A percentile compares a stretch with the other conserved stretches of the same genome.
Conservation (phyloP, 495 filamentous ascomycete genomes). For the Penicillium argentinense region DNA sequence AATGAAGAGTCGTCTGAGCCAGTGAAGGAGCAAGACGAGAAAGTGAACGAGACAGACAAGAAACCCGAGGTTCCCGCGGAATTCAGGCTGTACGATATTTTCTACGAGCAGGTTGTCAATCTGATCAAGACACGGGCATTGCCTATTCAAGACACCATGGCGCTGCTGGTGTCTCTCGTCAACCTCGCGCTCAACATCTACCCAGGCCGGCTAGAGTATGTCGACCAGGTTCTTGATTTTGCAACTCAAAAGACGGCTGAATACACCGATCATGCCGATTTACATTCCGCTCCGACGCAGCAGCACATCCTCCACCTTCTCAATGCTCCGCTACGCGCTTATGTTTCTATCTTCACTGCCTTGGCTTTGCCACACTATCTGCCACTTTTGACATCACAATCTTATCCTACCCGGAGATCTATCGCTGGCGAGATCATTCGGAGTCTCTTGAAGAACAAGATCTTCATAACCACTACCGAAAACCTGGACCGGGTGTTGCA, state of each 20-base stretch:
- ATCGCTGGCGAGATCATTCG: slow-evolving; percentile 85
- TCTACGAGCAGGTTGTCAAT: slow-evolving; percentile 93
- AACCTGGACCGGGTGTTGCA: slow-evolving; percentile 89
- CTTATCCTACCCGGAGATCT: slow-evolving; percentile 86
- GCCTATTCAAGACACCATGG: slow-evolving; percentile 92
- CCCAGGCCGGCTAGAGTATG: slow-evolving; percentile 87
- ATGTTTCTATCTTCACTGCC: slow-evolving; percentile 90
- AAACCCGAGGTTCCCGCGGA: slow-evolving; percentile 73
- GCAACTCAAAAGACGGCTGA: slow-evolving; percentile 85
- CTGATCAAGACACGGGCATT: slow-evolving; percentile 87
- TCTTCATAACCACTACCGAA: slow-evolving; percentile 67
- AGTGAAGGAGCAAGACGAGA: slow-evolving; percentile 15
- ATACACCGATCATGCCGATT: slow-evolving; percentile 87
- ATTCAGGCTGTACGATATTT: slow-evolving; percentile 93
- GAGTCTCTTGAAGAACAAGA: slow-evolving; percentile 77
- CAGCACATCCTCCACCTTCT: slow-evolving; percentile 85
- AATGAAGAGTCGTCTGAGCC: slow-evolving; percentile 22
- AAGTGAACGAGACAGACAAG: slow-evolving; percentile 22
- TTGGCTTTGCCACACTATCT: slow-evolving; percentile 88
- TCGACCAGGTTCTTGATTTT: slow-evolving; percentile 90
- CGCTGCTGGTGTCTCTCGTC: slow-evolving; percentile 83
- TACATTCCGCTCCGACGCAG: slow-evolving; percentile 85
- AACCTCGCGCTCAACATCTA: slow-evolving; percentile 96
- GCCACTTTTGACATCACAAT: slow-evolving; percentile 85
- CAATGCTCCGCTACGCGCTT: slow-evolving; percentile 82